phyloP scores from a whole-genome alignment of 106 monocot species.

The Cymbidium sinense region DNA sequence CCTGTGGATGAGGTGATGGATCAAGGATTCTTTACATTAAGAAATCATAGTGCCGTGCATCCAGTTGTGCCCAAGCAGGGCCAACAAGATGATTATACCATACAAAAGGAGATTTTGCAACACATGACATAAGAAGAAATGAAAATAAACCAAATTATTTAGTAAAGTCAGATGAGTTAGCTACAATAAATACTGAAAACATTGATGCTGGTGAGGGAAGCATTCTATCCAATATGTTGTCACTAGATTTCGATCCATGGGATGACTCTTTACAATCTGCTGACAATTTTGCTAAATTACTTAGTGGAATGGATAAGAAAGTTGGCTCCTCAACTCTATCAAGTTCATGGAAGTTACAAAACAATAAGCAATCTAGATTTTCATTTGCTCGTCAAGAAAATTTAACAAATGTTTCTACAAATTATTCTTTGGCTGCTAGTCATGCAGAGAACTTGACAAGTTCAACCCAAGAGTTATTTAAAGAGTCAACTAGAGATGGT shows the following conservation, averaged over 20 bases:
- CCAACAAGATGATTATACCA: constrained; percentile 1
- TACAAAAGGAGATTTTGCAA: neutral
- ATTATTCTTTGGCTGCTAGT: too few relatives aligned
- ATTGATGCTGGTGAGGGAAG: constrained; percentile 45
- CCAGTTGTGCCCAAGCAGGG: neutral
- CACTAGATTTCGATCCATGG: constrained; percentile 72
- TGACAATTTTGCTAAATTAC: constrained; percentile 31
- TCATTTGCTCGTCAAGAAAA: constrained; percentile 69
- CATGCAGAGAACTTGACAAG: too few relatives aligned
- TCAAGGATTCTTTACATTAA: neutral
- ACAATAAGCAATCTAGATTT: constrained; percentile 54
- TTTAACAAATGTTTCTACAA: too few relatives aligned
- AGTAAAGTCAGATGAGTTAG: constrained; percentile 10
- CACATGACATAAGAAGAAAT: neutral
- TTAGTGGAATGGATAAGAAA: constrained; percentile 29
- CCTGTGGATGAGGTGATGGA: too few relatives aligned
- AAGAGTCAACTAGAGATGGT: too few relatives aligned
- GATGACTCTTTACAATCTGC: constrained; percentile 38
- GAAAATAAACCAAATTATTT: constrained; percentile 4
- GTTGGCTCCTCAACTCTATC: constrained; percentile 20
- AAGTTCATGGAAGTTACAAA: constrained; percentile 24
- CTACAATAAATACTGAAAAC: constrained; percentile 14
- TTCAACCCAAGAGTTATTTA: too few relatives aligned
- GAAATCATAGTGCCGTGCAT: neutral
- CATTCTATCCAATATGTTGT: constrained; percentile 63